A percentile compares a stretch with the other conserved stretches of the same genome.
These are phyloP conservation scores for Aspergillus sp. DNA, from an alignment of 2,329 filamentous ascomycete species.

Conservation along the genomic window DNA sequence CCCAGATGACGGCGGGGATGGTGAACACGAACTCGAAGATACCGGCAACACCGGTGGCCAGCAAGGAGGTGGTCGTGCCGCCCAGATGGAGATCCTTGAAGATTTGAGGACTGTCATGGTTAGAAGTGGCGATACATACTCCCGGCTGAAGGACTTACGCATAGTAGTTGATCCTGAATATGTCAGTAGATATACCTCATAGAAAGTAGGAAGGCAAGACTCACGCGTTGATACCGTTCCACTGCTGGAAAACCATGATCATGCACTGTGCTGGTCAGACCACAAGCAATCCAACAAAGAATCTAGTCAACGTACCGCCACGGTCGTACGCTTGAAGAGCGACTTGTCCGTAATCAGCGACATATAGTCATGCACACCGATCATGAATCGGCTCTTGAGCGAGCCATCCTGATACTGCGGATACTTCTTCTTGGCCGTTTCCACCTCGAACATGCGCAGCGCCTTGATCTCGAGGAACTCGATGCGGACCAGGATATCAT, in stretches of 20 bases:
- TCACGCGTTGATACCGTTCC: constrained; percentile 41
- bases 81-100: constrained; percentile 35
- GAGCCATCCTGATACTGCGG: constrained; percentile 63
- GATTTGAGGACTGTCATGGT: constrained; percentile 26
- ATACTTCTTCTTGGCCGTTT: constrained; percentile 64
- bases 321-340: constrained; percentile 35
- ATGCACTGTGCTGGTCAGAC: constrained; percentile 61
- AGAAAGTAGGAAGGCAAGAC: neutral
- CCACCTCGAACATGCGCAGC: constrained; percentile 71
- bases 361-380: constrained; percentile 52
- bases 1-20: constrained; percentile 42
- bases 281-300: no score
- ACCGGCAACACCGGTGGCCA: constrained; percentile 41
- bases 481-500: constrained; percentile 69
- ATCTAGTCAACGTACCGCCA: constrained; percentile 46
- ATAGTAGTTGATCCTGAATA: constrained; percentile 37
- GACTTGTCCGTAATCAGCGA: constrained; percentile 34
- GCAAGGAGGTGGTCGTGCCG: constrained; percentile 36
- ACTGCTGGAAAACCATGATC: constrained; percentile 46
- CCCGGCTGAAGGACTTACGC: constrained; percentile 21
- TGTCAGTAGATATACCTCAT: neutral
- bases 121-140: neutral
- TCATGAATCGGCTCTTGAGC: constrained; percentile 62
- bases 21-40: constrained; percentile 41
- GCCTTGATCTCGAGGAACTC: constrained; percentile 80